Evolutionary conservation across 139 green algal genomes (phyloP), one percentile per base, ranked within the genome.

Genomic region (Diplosphaera chodatii): DNA sequence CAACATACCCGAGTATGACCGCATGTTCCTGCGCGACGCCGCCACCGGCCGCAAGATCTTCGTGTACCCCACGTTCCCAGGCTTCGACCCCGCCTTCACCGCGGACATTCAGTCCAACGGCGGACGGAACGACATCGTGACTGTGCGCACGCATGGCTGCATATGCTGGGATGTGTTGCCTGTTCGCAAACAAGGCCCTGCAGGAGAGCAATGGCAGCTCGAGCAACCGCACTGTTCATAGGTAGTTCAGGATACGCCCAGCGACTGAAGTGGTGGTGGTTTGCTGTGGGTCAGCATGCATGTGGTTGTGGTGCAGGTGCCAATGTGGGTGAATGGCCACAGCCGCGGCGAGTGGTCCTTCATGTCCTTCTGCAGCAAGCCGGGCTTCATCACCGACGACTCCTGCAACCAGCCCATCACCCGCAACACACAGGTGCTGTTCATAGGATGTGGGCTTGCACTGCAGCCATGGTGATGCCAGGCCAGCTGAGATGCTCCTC

Each of bases 41-140:
- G 27, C 5, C 59, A 65, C 59, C 25, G 59, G 59, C 21, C n/a
- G 27, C 59, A 65, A 65, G 59, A 65, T 65, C 59, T 65, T 65
- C 59, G n/a, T 21, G 10, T 65, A 33, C 59, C n/a, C 59, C 4
- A 3, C 8, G 25, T 32, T 32, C 27, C 27, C 28, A 2, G 59
- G 27, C 59, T 65, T 33, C 59, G 59, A 65, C 25, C 27, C 28
- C 27, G 27, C n/a, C 27, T 65, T 65, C 59, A 10, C 15, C 25
- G 59, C 27, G 27, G 25, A 65, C 27, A 65, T 65, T n/a, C 59
- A 65, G 27, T 32, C 5, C 25, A 65, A 65, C 18, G 27, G 27
- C 25, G 59, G 59, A 25, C 59, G n/a, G 25, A 65, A 65, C 21
- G 27, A 65, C 25, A 3, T 65, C 10, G 59, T 33, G 25, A 18